Evolutionary conservation across 2,329 filamentous ascomycete genomes (phyloP), one percentile per base, ranked within the genome.

Genomic region (Microsporum ferrugineum): DNA sequence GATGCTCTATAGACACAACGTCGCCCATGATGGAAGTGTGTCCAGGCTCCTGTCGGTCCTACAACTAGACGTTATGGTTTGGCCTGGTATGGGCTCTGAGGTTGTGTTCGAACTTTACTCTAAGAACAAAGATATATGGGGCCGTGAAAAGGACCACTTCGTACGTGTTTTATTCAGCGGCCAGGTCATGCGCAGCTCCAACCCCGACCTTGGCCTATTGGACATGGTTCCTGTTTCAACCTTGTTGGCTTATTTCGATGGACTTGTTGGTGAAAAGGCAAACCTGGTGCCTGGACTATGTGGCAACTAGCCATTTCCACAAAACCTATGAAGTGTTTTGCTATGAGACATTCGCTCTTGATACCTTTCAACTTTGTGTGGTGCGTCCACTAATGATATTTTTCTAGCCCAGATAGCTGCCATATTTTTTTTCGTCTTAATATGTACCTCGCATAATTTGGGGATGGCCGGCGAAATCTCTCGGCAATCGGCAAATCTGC

Each of bases 1-100:
- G 1, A 71, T 82, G 0, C 74, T 77, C 8, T 92, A 90, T 69
- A 74, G 84, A 49, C 89, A 94, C 69, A 91, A 92, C 65, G 80
- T 94, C 41, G 89, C 88, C 1, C 89, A 95, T 67, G 89, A 94
- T 67, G 89, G 89, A 2, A 86, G 83, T 2, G 69, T 91, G 5
- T 84, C 86, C 8, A 76, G 84, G 1, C 68, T 92, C 5, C 75
- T 94, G 27, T 83, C 83, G 1, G 80, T 91, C 14, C 70, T 94
- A 68, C 88, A 92, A 73, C 68, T 88, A 1, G 85, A 89, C 27
- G 71, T 78, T 59, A 92, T 92, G 88, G 84, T 90, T 0, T 92
- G 88, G 88, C 88, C 88, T 0, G 88, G 88, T 0, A 91, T 92
- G 88, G 88, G 88, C 0, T 79, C 83, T 7, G 88, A 92, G 73